These are phyloP conservation scores for Vanrija humicola DNA, from an alignment of 1,284 basidiomycete species.

Conservation along the genomic window DNA sequence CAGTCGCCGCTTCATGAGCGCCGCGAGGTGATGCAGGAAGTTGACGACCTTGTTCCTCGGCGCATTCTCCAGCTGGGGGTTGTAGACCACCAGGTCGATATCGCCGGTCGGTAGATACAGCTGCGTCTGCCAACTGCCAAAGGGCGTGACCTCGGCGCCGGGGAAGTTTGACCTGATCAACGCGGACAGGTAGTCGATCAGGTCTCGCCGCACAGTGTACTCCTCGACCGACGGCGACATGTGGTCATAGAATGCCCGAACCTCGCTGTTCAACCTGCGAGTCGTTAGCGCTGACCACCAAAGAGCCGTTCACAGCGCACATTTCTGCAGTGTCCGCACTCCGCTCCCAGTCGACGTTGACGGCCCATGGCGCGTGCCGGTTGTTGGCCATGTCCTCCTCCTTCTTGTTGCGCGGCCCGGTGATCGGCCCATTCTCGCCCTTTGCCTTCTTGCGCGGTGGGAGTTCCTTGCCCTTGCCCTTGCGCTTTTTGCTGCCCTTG, in stretches of 20 bases:
- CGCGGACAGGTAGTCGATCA: slow-evolving; percentile 68
- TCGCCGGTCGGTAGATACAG: slow-evolving; percentile 86
- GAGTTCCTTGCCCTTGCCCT: slow-evolving; percentile 1
- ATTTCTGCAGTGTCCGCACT: slow-evolving; percentile 75
- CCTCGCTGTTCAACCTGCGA: slow-evolving; percentile 72
- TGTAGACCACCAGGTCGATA: slow-evolving; percentile 57
- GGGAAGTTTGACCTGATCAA: slow-evolving; percentile 65
- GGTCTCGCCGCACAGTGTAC: slow-evolving; percentile 73
- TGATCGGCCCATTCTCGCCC: neutral
- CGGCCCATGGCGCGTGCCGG: slow-evolving; percentile 72
- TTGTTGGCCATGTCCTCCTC: slow-evolving; percentile 59
- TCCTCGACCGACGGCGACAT: slow-evolving; percentile 82
- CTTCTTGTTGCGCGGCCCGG: slow-evolving; percentile 57
- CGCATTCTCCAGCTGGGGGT: slow-evolving; percentile 8
- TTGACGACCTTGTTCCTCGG: slow-evolving; percentile 40
- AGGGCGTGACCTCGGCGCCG: slow-evolving; percentile 78
- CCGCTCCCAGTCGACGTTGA: slow-evolving; percentile 69
- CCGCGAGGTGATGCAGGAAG: slow-evolving; percentile 49
- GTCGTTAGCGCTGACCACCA: neutral
- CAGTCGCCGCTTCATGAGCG: slow-evolving; percentile 37
- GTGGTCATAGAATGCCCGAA: slow-evolving; percentile 77
- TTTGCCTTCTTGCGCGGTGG: slow-evolving; percentile 3
- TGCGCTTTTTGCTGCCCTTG: neutral
- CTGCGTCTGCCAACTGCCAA: slow-evolving; percentile 91
- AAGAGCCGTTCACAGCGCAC: slow-evolving; percentile 52